These are phyloP conservation scores for Chiua virens DNA, from an alignment of 768 basidiomycete genomes.

Conservation along the genomic window DNA sequence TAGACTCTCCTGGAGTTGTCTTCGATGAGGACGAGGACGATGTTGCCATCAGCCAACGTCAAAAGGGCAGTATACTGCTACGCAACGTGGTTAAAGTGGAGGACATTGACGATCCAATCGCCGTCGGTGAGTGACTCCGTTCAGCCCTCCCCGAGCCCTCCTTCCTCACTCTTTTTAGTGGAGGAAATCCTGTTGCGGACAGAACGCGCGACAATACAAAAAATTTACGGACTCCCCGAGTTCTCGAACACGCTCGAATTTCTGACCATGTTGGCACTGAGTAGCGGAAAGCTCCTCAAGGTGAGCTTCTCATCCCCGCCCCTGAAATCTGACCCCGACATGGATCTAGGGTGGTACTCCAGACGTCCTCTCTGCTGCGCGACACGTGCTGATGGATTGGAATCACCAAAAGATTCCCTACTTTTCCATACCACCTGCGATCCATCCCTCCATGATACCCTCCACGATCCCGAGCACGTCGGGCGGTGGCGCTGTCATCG, in stretches of 20 bases:
- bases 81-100: slow-evolving; percentile 91
- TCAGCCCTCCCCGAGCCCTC: too few relatives aligned
- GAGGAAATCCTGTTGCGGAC: slow-evolving; percentile 84
- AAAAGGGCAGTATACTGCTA: slow-evolving; percentile 62
- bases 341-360: slow-evolving; percentile 79
- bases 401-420: slow-evolving; percentile 95
- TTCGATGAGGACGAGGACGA: slow-evolving; percentile 76
- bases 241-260: slow-evolving; percentile 77
- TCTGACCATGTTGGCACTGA: slow-evolving; percentile 85
- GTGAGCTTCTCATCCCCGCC: slow-evolving; percentile 32
- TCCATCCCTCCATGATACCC: slow-evolving; percentile 78
- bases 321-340: neutral
- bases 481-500: slow-evolving; percentile 41
- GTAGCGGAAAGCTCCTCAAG: slow-evolving; percentile 81
- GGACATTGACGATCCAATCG: slow-evolving; percentile 86
- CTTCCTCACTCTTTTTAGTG: slow-evolving; percentile 43
- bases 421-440: slow-evolving; percentile 72
- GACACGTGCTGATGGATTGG: slow-evolving; percentile 87
- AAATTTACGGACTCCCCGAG: slow-evolving; percentile 82
- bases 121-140: slow-evolving; percentile 60
- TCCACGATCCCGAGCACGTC: slow-evolving; percentile 34
- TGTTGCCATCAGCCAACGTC: slow-evolving; percentile 45
- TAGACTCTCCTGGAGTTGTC: slow-evolving; percentile 98
- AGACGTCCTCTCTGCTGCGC: slow-evolving; percentile 78
- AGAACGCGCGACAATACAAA: slow-evolving; percentile 65